These are phyloP conservation scores for Begonia peltatifolia DNA, from an alignment of 306 rosid species.

Conservation along the genomic window DNA sequence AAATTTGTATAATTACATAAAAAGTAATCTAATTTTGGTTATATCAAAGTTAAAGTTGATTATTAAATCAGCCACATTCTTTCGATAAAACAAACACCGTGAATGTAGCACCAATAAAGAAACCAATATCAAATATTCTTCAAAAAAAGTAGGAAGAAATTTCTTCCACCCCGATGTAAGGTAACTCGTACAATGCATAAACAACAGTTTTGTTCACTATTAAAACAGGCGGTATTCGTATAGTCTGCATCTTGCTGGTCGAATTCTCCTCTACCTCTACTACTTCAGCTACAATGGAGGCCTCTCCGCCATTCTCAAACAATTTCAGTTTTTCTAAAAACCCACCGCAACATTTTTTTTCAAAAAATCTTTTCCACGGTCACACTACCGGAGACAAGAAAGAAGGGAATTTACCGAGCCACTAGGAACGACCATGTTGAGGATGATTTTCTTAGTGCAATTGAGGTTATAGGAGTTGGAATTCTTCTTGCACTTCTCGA, in stretches of 20 bases:
- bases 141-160: neutral
- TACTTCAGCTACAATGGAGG: slow-evolving; percentile 72
- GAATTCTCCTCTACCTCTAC: slow-evolving; percentile 89
- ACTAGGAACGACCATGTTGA: slow-evolving; percentile 82
- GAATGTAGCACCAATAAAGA: no score
- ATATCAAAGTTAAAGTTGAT: no score
- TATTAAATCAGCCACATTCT: no score
- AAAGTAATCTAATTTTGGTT: no score
- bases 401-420: slow-evolving; percentile 42
- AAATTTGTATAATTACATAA: no score
- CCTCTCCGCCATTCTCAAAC: slow-evolving; percentile 75
- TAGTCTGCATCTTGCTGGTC: slow-evolving; percentile 61
- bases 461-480: slow-evolving; percentile 52
- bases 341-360: neutral
- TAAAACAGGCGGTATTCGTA: slow-evolving; percentile 54
- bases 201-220: slow-evolving; percentile 70
- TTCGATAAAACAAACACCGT: no score
- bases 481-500: slow-evolving; percentile 70
- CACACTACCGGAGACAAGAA: no score
- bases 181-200: slow-evolving; percentile 60
- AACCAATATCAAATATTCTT: no score
- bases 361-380: no score
- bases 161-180: slow-evolving; percentile 50
- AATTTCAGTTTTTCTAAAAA: neutral
- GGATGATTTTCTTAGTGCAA: slow-evolving; percentile 68